Evolutionary conservation across 2,329 filamentous ascomycete genomes (phyloP), one percentile per base, ranked within the genome.

Genomic region (Raffaelea deltoideospora): DNA sequence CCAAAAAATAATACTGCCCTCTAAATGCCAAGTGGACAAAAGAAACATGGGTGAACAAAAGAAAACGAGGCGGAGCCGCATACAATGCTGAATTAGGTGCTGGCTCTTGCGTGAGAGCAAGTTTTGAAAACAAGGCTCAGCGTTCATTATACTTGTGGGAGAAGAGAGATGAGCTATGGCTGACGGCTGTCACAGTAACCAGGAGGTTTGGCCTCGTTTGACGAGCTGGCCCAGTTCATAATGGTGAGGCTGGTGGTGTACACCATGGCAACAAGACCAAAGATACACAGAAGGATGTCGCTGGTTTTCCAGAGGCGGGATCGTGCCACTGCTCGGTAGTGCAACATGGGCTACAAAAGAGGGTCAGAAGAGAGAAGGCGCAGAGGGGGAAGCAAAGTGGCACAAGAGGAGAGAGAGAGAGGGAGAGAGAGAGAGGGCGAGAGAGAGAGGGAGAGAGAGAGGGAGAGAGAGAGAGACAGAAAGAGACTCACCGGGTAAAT

Each of bases 191-290:
- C 68, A 43, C 71, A 76, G 50, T 75, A 73, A 37, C 66, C 65
- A 0, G 70, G 69, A 8, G 56, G 48, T 39, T 53, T 53, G 13
- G 63, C 59, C 13, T 57, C 58, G 0, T 42, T 44, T 3, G 56
- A 49, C 5, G 75, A 73, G 35, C 64, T 67, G 7, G 82, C 73
- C 92, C 90, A 98, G 56, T 82, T 92, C 52, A 79, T 70, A 33
- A 95, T 63, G 1, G 90, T 98, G 49, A 96, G 63, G 26, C 70
- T 67, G 1, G 90, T 96, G 0, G 90, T 94, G 56, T 98, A 98
- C 6, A 72, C 72, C 81, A 96, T 98, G 48, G 84, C 84, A 15
- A 86, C 57, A 37, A 87, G 60, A 8, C 90, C 90, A 50, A 96
- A 85, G 39, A 86, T 61, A 48, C 84, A 80, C 26, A 98, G 73